Base-by-base conservation (phyloP, 148 eudicot genomes). In the Selenicereus undatus region DNA sequence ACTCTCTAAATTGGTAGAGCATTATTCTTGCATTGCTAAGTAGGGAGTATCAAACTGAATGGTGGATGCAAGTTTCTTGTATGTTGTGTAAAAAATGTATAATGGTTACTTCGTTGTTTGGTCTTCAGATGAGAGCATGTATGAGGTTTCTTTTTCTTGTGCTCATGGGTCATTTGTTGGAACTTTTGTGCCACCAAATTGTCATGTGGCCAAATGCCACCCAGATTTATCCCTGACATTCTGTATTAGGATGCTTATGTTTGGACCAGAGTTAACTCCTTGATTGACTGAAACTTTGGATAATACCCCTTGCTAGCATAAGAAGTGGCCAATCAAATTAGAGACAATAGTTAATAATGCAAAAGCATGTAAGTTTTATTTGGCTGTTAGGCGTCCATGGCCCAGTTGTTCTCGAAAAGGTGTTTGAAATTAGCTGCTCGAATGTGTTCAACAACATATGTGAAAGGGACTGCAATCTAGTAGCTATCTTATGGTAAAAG, bases 51-150 rank as follows among this genome's bases (percentile, higher is more conserved):
- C 29, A 64, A 64, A n/a, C 22, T 56, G 62, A 6, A 56, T 56
- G 62, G 27, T n/a, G 29, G 68, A 24, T 17, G 26, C 52, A 27
- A 20, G 43, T 51, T 52, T 0, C 35, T 45, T 50, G 14, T 50
- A n/a, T 16, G 8, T 51, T 27, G 5, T 75, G 65, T 35, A 14
- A 12, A 45, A 56, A 13, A 24, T 30, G 20, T 32, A 8, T 58
- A 54, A 52, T 76, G 45, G 78, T 32, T 14, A 14, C n/a, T 74
- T 74, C 43, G n/a, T 74, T 79, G 58, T 73, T 83, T 51, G 74
- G 75, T 65, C 73, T 52, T 73, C 6, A 9, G 39, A 39, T 74
- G 45, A 36, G 30, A 18, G 52, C 32, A 18, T 79, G 35, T 52
- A n/a, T 66, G 78, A 12, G 75, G 1, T 50, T 73, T 13, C 10